Conservation (phyloP, 768 basidiomycete genomes). For the Pleurotus eryngii region DNA sequence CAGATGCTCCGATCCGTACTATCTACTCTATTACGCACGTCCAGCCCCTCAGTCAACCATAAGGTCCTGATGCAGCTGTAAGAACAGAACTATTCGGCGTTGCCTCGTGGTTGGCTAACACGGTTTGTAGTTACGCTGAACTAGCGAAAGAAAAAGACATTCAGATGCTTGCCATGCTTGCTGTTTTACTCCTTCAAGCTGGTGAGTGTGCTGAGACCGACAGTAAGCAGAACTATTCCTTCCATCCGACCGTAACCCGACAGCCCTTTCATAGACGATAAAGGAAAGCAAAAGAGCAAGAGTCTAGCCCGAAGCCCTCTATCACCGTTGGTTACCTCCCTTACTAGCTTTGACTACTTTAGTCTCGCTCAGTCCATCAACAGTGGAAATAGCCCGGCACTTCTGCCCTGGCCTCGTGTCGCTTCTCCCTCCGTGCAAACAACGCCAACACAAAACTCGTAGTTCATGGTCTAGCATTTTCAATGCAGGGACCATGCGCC, state of each 20-base stretch:
- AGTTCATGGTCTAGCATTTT: slow-evolving; percentile 83
- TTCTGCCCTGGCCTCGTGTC: slow-evolving; percentile 52
- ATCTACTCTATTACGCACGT: slow-evolving; percentile 16
- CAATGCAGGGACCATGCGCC: slow-evolving; percentile 61
- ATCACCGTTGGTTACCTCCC: background rate
- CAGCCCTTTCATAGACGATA: background rate
- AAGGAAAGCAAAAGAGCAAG: background rate
- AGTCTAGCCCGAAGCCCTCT: background rate
- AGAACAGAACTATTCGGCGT: slow-evolving; percentile 29
- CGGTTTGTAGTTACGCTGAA: slow-evolving; percentile 33
- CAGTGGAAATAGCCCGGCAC: slow-evolving; percentile 36
- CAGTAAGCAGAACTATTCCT: background rate
- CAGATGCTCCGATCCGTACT: slow-evolving; percentile 51
- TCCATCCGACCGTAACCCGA: too few relatives aligned
- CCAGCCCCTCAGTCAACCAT: slow-evolving; percentile 26
- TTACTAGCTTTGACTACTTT: slow-evolving; percentile 55
- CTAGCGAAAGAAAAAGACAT: slow-evolving; percentile 56
- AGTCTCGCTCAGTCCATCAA: slow-evolving; percentile 37
- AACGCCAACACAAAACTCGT: slow-evolving; percentile 36
- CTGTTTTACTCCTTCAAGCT: slow-evolving; percentile 62
- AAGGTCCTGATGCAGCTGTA: slow-evolving; percentile 47
- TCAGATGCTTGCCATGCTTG: slow-evolving; percentile 79
- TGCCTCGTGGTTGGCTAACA: background rate
- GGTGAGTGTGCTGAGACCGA: slow-evolving; percentile 8
- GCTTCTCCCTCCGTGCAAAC: slow-evolving; percentile 37